phyloP scores from a whole-genome alignment of 1,139 yeast species.

The Blastobotrys proliferans region DNA sequence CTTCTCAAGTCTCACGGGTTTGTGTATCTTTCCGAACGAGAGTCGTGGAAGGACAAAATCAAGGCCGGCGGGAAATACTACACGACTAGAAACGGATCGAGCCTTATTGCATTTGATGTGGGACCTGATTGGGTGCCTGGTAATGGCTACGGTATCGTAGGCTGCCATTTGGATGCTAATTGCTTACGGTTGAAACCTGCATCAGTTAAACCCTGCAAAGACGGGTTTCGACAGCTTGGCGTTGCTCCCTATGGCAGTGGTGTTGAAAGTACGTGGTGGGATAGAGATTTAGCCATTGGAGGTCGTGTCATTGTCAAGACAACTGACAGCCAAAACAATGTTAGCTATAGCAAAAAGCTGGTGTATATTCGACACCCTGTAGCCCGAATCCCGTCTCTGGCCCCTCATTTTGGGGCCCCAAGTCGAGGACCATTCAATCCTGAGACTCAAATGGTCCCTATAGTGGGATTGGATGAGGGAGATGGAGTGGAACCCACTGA shows the following conservation, averaged over 20 bases:
- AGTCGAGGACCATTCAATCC: constrained; percentile 76
- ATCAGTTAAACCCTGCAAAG: constrained; percentile 58
- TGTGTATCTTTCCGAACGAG: constrained; percentile 64
- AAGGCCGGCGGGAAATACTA: constrained; percentile 54
- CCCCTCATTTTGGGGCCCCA: constrained; percentile 84
- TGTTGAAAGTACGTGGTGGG: constrained; percentile 78
- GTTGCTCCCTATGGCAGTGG: constrained; percentile 95
- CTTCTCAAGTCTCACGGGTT: constrained; percentile 35
- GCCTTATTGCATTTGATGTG: constrained; percentile 73
- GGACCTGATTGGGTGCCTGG: constrained; percentile 69
- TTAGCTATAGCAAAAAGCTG: constrained; percentile 54
- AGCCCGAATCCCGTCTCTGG: constrained; percentile 87
- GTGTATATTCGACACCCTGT: constrained; percentile 80
- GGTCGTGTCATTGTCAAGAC: constrained; percentile 77
- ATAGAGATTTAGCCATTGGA: constrained; percentile 85
- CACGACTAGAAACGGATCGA: constrained; percentile 77
- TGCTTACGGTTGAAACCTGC: constrained; percentile 72
- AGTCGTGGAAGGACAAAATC: constrained; percentile 57
- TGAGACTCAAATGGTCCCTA: constrained; percentile 84
- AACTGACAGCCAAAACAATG: constrained; percentile 23
- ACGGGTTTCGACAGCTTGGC: constrained; percentile 83
- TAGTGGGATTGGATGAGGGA: constrained; percentile 56
- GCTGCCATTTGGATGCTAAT: constrained; percentile 92
- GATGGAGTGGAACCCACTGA: constrained; percentile 40
- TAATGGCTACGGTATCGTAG: constrained; percentile 77